phyloP scores from a whole-genome alignment of 768 basidiomycete genomes.

The Leccinum arenicola region DNA sequence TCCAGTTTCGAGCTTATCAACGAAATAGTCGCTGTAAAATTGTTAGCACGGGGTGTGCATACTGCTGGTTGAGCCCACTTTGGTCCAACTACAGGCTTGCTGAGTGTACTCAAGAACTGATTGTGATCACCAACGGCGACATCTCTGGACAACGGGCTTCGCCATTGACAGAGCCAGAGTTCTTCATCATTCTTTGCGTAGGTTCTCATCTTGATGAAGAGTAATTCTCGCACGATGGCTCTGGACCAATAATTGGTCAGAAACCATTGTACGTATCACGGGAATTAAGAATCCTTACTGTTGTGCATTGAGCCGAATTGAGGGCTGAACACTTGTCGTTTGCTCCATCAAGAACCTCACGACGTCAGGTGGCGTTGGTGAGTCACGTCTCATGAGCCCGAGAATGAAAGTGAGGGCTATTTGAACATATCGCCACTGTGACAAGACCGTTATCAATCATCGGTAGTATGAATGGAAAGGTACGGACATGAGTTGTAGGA shows the following conservation, averaged over 20 bases:
- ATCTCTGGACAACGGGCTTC: slow-evolving; percentile 52
- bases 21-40: slow-evolving; percentile 44
- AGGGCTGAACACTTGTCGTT: slow-evolving; percentile 66
- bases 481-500: slow-evolving; percentile 71
- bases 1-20: slow-evolving; percentile 76
- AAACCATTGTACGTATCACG: not conserved
- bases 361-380: slow-evolving; percentile 47
- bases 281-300: slow-evolving; percentile 39
- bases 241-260: slow-evolving; percentile 32
- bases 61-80: slow-evolving; percentile 29
- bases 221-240: slow-evolving; percentile 62
- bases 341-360: slow-evolving; percentile 65
- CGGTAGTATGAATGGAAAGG: not conserved
- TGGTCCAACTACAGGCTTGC: slow-evolving; percentile 35
- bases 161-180: slow-evolving; percentile 74
- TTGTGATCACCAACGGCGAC: slow-evolving; percentile 47
- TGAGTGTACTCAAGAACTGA: slow-evolving; percentile 49
- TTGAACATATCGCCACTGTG: slow-evolving; percentile 82
- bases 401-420: slow-evolving; percentile 62
- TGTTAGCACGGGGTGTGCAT: not conserved
- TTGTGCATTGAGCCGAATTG: slow-evolving; percentile 63
- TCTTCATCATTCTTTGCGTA: slow-evolving; percentile 61
- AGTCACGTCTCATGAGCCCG: slow-evolving; percentile 63
- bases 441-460: slow-evolving; percentile 11
- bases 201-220: slow-evolving; percentile 73